phyloP scores from a whole-genome alignment of 2,329 filamentous ascomycete genomes.

The Pyricularia sp. region DNA sequence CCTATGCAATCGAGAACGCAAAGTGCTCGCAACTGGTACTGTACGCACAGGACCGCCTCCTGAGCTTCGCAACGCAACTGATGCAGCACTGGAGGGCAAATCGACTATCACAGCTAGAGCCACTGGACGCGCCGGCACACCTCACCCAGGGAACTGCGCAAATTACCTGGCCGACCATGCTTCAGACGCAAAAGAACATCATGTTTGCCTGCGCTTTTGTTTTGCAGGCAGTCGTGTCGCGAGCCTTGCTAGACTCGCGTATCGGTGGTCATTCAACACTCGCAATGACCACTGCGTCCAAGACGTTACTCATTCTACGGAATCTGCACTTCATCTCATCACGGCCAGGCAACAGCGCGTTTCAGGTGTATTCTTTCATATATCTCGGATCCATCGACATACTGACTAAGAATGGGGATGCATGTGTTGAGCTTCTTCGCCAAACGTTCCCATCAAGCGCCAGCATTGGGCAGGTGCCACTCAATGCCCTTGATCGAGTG shows the following conservation, averaged over 20 bases:
- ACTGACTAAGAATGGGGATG: constrained; percentile 54
- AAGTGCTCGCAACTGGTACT: constrained; percentile 12
- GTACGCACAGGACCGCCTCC: constrained; percentile 41
- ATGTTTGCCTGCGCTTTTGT: constrained; percentile 65
- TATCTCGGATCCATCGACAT: constrained; percentile 75
- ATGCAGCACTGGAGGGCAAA: constrained; percentile 62
- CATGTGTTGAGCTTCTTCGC: constrained; percentile 53
- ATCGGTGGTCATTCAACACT: constrained; percentile 21
- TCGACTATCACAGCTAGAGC: constrained; percentile 52
- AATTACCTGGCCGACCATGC: constrained; percentile 57
- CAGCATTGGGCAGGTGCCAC: constrained; percentile 39
- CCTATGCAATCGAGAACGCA: constrained; percentile 46
- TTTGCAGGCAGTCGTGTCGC: constrained; percentile 59
- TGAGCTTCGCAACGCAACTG: constrained; percentile 53
- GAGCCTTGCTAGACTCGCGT: constrained; percentile 40
- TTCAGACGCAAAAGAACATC: constrained; percentile 61
- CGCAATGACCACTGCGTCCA: constrained; percentile 49
- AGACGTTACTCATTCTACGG: constrained; percentile 60
- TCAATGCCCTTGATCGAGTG: constrained; percentile 49
- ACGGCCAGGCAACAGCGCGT: constrained; percentile 56
- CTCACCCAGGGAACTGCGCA: constrained; percentile 53
- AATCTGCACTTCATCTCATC: constrained; percentile 74
- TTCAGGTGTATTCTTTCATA: constrained; percentile 75
- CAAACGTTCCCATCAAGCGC: constrained; percentile 34
- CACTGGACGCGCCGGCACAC: constrained; percentile 39